These are phyloP conservation scores for Populus hybrid DNA, from an alignment of 441 rosid genomes.

Conservation along the genomic window DNA sequence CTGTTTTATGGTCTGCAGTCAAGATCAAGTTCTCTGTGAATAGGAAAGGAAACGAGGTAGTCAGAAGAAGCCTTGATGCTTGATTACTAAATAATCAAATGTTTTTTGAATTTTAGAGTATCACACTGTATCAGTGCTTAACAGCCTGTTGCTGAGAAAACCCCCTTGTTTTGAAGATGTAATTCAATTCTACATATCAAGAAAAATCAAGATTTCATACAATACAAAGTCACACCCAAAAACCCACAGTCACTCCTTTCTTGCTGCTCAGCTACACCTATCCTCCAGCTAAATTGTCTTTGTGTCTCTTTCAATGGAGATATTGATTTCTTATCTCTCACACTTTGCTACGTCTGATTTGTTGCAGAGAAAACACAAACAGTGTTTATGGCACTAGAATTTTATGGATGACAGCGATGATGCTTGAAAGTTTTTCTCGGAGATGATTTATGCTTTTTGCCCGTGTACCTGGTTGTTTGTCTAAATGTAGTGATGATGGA, in stretches of 20 bases:
- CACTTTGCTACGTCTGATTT: background rate
- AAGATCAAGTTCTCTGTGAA: constrained; percentile 82
- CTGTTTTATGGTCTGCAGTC: constrained; percentile 74
- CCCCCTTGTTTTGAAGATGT: background rate
- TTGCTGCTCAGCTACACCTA: background rate
- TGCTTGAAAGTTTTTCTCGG: background rate
- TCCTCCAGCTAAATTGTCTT: background rate
- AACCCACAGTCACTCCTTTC: background rate
- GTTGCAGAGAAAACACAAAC: background rate
- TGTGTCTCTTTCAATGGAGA: background rate
- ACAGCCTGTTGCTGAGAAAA: background rate
- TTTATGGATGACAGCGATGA: background rate
- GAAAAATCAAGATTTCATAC: background rate
- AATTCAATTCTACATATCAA: background rate
- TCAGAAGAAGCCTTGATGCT: background rate
- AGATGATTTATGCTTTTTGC: background rate
- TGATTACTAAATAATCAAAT: background rate
- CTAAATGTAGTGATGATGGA: background rate
- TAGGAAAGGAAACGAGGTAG: background rate
- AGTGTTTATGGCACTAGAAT: background rate
- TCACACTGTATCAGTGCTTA: background rate
- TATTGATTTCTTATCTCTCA: background rate
- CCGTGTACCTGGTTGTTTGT: background rate
- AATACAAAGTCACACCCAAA: background rate
- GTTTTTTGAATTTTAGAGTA: background rate